Evolutionary conservation across 208 protist species (phyloP).

Genomic region (Eutreptiella sp.): DNA sequence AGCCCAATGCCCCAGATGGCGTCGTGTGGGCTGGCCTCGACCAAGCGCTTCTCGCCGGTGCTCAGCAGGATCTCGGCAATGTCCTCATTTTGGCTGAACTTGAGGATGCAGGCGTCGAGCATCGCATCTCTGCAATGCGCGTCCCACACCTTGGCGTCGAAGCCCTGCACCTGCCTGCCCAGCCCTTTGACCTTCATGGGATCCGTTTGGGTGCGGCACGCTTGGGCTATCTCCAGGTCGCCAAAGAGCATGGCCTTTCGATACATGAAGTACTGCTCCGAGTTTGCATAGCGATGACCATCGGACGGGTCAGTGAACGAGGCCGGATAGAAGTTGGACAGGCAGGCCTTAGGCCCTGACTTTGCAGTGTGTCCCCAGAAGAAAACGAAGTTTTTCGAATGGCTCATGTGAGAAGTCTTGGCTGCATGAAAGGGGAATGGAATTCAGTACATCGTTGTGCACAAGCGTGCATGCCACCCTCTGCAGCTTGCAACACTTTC

Average conservation of each 20-base stretch:
- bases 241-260: slow-evolving; percentile 19
- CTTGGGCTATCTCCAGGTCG: background rate
- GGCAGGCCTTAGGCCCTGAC: too few relatives aligned
- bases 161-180: slow-evolving; percentile 3
- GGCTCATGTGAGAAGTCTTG: too few relatives aligned
- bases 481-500: too few relatives aligned
- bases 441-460: too few relatives aligned
- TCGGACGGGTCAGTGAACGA: background rate
- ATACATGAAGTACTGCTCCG: slow-evolving; percentile 24
- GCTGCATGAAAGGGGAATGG: too few relatives aligned
- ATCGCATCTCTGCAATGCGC: background rate
- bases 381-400: too few relatives aligned
- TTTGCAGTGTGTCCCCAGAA: too few relatives aligned
- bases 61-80: background rate
- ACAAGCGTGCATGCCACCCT: too few relatives aligned
- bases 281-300: background rate
- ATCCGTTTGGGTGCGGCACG: background rate
- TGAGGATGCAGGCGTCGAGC: background rate
- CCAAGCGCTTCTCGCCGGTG: slow-evolving; percentile 10
- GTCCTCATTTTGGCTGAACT: slow-evolving; percentile 23
- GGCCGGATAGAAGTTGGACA: too few relatives aligned
- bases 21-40: slow-evolving; percentile 20
- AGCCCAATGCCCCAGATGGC: slow-evolving; percentile 29
- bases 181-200: slow-evolving; percentile 2
- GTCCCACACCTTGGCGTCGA: slow-evolving; percentile 6